phyloP scores from a whole-genome alignment of 2,329 filamentous ascomycete genomes.

The Pleomassaria siparia region DNA sequence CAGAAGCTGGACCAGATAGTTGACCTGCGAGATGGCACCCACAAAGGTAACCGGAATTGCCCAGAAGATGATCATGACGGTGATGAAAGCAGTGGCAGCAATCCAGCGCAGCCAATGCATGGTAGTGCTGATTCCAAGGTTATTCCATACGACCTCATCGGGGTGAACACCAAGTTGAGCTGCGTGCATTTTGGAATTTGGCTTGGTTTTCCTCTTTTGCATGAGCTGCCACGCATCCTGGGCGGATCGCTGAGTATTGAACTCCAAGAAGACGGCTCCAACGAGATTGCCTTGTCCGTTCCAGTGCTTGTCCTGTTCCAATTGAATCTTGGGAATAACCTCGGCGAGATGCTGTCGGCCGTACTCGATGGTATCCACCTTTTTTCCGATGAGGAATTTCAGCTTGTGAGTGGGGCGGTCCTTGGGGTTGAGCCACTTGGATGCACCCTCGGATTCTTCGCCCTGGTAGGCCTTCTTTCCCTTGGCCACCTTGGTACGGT shows the following conservation, averaged over 20 bases:
- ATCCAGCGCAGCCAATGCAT: slow-evolving; percentile 35
- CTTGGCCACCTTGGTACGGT: slow-evolving; percentile 65
- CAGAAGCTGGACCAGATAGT: slow-evolving; percentile 43
- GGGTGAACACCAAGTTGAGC: slow-evolving; percentile 48
- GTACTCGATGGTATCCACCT: slow-evolving; percentile 78
- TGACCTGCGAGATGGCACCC: slow-evolving; percentile 49
- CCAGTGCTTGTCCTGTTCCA: slow-evolving; percentile 67
- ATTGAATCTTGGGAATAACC: slow-evolving; percentile 69
- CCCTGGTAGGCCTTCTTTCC: slow-evolving; percentile 49
- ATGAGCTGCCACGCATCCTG: slow-evolving; percentile 79
- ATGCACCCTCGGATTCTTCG: slow-evolving; percentile 45
- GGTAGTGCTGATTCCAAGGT: slow-evolving; percentile 42
- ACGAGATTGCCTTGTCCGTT: slow-evolving; percentile 67
- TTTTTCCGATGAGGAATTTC: slow-evolving; percentile 46
- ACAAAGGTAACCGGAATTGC: slow-evolving; percentile 49
- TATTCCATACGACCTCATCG: slow-evolving; percentile 51
- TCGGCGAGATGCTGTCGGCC: slow-evolving; percentile 73
- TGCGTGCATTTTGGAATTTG: slow-evolving; percentile 40
- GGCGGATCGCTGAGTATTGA: slow-evolving; percentile 76
- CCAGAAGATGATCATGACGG: slow-evolving; percentile 49
- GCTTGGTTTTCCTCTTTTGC: slow-evolving; percentile 37
- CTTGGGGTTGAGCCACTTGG: slow-evolving; percentile 45
- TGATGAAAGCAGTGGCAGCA: slow-evolving; percentile 42
- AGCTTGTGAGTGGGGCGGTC: slow-evolving; percentile 45
- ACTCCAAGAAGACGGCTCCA: slow-evolving; percentile 85